These are phyloP conservation scores for Penicillium brasilianum DNA, from an alignment of 2,329 filamentous ascomycete genomes.

Conservation along the genomic window DNA sequence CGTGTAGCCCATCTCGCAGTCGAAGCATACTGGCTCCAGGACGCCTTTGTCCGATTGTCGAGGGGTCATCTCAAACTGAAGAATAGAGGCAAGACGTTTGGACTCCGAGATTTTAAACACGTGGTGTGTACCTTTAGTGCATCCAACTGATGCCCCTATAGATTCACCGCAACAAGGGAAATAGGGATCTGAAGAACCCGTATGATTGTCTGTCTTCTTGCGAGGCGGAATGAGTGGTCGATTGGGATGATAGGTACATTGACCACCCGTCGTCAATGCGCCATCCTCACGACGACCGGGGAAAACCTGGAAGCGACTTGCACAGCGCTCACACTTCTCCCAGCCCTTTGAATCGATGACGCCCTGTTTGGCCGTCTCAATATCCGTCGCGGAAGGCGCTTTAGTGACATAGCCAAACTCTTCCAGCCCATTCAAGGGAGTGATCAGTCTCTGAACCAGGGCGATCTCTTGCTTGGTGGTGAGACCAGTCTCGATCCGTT, in stretches of 20 bases:
- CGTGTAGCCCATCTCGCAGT: slow-evolving; percentile 98
- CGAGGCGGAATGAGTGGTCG: slow-evolving; percentile 65
- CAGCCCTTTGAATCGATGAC: slow-evolving; percentile 72
- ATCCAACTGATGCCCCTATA: slow-evolving; percentile 75
- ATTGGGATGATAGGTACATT: slow-evolving; percentile 81
- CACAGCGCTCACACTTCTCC: slow-evolving; percentile 89
- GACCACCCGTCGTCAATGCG: slow-evolving; percentile 74
- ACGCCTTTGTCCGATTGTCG: slow-evolving; percentile 37
- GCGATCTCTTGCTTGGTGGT: slow-evolving; percentile 69
- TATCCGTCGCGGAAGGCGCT: slow-evolving; percentile 68
- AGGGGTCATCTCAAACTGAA: slow-evolving; percentile 82
- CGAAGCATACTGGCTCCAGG: slow-evolving; percentile 71
- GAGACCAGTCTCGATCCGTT: slow-evolving; percentile 71
- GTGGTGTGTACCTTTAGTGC: slow-evolving; percentile 71
- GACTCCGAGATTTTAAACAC: slow-evolving; percentile 84
- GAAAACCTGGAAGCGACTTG: slow-evolving; percentile 86
- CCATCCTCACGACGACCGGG: slow-evolving; percentile 80
- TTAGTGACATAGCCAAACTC: slow-evolving; percentile 75
- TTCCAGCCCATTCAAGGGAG: slow-evolving; percentile 67
- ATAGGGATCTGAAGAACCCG: slow-evolving; percentile 62
- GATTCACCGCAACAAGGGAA: slow-evolving; percentile 81
- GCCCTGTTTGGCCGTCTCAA: slow-evolving; percentile 69
- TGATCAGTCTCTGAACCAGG: slow-evolving; percentile 66
- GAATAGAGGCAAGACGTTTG: slow-evolving; percentile 74
- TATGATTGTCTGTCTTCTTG: slow-evolving; percentile 61